Base-by-base conservation (phyloP, 768 basidiomycete genomes). In the Russula virescens region DNA sequence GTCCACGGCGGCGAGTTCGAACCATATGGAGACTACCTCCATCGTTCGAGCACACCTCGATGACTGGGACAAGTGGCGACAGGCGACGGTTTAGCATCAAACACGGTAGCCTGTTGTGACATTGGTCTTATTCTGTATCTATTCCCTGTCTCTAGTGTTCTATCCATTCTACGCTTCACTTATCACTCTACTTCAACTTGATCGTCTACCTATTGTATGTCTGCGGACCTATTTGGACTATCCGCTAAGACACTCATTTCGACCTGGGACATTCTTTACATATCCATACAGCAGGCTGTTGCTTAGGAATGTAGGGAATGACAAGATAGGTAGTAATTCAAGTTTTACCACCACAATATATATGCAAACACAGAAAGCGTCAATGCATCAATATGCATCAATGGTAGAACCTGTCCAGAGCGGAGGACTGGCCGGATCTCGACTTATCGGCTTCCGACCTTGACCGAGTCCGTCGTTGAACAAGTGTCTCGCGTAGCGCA, bases 401-500 rank as follows among this genome's bases (percentile, higher is more conserved):
- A 23, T 69, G 68, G 53, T 68, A 68, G 63, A 80, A 80, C 10
- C 77, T 74, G 61, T 78, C 78, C 21, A 80, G 68, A 2, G 78
- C 78, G 35, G 76, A 73, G 0, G 71, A 68, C 46, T 71, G 71
- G n/a, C 65, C 64, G 1, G 65, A 69, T 38, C 63, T 71, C 21
- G 50, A 66, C 53, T 59, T 65, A 45, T 68, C 67, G n/a, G 68
- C 67, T 2, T 63, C 69, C 14, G 68, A 71, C 48, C 69, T 70
- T 9, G 64, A 69, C 58, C 70, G 71, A 55, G 73, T 73, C 50
- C 69, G 69, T 59, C 77, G 69, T 62, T 74, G 73, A 49, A 72
- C 73, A 19, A 81, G 70, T 63, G 77, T 78, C 63, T 71, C 73
- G 52, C 77, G 76, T 38, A 79, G 70, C 3, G 79, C 78, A 42